Evolutionary conservation across 371 early-diverging fungal species (phyloP), one percentile per base, ranked within the genome.

Genomic region (Choanephora cucurbitarum): DNA sequence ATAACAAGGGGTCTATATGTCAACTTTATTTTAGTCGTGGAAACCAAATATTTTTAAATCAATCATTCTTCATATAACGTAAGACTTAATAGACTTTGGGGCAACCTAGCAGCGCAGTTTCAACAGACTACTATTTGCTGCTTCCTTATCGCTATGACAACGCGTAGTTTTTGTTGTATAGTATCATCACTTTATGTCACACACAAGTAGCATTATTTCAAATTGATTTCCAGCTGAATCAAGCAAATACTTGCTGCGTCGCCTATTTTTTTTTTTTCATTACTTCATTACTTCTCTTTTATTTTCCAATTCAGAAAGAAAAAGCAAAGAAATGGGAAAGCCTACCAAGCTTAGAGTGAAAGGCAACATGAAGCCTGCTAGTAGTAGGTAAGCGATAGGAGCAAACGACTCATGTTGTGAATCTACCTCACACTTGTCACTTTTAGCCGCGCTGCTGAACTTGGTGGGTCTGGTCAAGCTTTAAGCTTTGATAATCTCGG

Each of bases 381-480:
- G 82, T 58, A 87, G 88, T 75, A 87, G 90, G 90, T 85, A 28
- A 28, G 28, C 28, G 28, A 28, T 83, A 53, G 33, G 21, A 42
- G 40, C 1, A 18, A 40, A 46, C 8, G 15, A 33, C n/a, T 3
- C 31, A 32, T 3, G 11, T 31, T 11, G 0, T 41, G 1, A n/a
- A 31, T 44, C 49, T 8, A 44, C 17, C 13, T 31, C 8, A 21
- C 21, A 18, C 34, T 18, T 31, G 33, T 42, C n/a, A 19, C 14
- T 43, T 34, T 10, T 55, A 90, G 90, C 66, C 90, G 90, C 44
- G 89, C 90, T 21, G 89, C 89, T 18, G 89, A 89, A 43, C 60
- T 86, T 4, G 63, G 82, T n/a, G 63, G 73, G 21, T 57, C 75
- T 17, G 70, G 75, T 10, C 67, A 68, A 23, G 72, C 74, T 19